These are phyloP conservation scores for Pulveroboletus ravenelii DNA, from an alignment of 768 basidiomycete genomes.

Conservation along the genomic window DNA sequence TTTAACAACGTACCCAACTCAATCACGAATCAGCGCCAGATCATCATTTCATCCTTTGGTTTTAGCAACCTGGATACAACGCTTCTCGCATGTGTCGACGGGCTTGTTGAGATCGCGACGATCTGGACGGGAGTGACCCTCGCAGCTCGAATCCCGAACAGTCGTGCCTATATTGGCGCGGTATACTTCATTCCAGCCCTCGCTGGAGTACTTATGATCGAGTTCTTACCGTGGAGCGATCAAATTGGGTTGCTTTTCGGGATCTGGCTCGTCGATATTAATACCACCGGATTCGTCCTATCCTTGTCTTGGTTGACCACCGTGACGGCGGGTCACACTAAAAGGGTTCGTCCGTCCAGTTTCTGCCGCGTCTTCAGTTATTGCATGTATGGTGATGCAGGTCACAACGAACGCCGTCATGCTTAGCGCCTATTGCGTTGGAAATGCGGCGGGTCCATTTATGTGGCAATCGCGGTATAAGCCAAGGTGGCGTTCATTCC, in stretches of 20 bases:
- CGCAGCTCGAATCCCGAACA: constrained; percentile 51
- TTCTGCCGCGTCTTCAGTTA: neutral
- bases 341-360: constrained; percentile 47
- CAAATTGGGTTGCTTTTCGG: constrained; percentile 61
- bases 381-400: constrained; percentile 3
- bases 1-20: constrained; percentile 64
- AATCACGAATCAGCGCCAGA: constrained; percentile 56
- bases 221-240: constrained; percentile 60
- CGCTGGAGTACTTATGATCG: constrained; percentile 56
- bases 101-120: constrained; percentile 60
- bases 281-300: constrained; percentile 56
- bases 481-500: constrained; percentile 43
- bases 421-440: constrained; percentile 63
- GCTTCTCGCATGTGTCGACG: constrained; percentile 62
- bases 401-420: constrained; percentile 58
- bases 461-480: constrained; percentile 72
- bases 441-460: constrained; percentile 67
- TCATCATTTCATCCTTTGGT: constrained; percentile 65
- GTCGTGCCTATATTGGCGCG: constrained; percentile 59
- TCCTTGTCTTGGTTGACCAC: constrained; percentile 59
- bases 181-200: constrained; percentile 63
- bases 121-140: constrained; percentile 63
- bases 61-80: constrained; percentile 63
- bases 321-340: constrained; percentile 70
- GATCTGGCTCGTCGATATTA: constrained; percentile 36